Evolutionary conservation across 164 flowering plant genomes (phyloP).

Genomic region (Nymphaea colorata): DNA sequence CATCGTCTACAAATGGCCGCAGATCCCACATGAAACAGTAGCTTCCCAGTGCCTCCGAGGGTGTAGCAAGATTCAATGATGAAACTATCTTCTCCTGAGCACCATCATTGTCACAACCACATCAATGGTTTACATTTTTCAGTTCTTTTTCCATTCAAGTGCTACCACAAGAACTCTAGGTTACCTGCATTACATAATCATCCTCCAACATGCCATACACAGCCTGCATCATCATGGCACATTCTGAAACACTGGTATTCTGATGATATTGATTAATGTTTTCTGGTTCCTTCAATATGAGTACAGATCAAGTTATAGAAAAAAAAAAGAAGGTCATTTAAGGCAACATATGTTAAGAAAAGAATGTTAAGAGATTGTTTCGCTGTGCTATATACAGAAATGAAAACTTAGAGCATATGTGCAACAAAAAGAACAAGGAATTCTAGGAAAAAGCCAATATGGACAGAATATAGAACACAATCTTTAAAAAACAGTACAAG

Average conservation of each 20-base stretch:
- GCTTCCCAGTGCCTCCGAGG: constrained; percentile 51
- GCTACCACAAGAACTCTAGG: background rate
- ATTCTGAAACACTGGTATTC: constrained; percentile 25
- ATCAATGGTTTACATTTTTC: background rate
- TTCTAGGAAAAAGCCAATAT: background rate
- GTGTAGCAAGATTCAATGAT: constrained; percentile 30
- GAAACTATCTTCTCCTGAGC: constrained; percentile 55
- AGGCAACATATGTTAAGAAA: background rate
- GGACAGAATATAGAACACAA: background rate
- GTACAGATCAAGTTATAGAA: background rate
- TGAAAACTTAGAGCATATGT: background rate
- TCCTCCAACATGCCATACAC: constrained; percentile 58
- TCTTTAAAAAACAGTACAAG: background rate
- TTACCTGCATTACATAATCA: constrained; percentile 74
- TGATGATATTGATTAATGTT: constrained; percentile 5
- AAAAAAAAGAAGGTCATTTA: background rate
- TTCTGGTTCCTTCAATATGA: constrained; percentile 19
- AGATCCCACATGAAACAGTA: constrained; percentile 73
- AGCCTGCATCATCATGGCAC: constrained; percentile 37
- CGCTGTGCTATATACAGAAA: background rate
- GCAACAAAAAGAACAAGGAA: background rate
- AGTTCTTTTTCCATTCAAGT: background rate
- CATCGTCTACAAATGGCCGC: constrained; percentile 58
- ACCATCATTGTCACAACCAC: background rate
- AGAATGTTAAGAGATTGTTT: background rate